phyloP scores from a whole-genome alignment of 2,329 filamentous ascomycete species.

The Trichoderma harzianum region DNA sequence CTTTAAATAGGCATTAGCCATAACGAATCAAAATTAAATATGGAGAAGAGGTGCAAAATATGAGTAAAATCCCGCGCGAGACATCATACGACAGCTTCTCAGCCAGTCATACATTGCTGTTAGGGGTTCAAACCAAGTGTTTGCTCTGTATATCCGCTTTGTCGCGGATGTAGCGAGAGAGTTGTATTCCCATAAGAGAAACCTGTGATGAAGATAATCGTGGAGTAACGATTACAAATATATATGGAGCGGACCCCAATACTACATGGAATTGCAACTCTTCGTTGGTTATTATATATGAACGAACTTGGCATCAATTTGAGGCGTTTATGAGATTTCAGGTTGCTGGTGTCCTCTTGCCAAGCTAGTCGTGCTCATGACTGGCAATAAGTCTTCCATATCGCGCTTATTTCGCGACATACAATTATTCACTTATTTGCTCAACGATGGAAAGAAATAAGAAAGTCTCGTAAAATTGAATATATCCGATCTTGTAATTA shows the following conservation, averaged over 20 bases:
- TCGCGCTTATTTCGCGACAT: no score
- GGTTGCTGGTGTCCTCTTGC: neutral
- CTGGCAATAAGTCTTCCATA: no score
- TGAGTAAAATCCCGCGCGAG: neutral
- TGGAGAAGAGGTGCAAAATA: neutral
- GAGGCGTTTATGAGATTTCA: neutral
- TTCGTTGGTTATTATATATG: neutral
- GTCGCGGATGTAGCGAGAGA: neutral
- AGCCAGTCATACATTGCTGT: neutral
- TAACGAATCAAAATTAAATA: neutral
- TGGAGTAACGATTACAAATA: neutral
- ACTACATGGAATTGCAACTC: neutral
- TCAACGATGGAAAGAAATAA: neutral
- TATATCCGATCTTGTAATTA: no score
- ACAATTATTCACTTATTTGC: no score
- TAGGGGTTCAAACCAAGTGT: neutral
- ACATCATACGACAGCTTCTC: neutral
- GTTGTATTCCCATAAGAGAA: neutral
- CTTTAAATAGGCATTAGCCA: neutral
- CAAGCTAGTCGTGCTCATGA: neutral
- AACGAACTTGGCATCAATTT: neutral
- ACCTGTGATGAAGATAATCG: neutral
- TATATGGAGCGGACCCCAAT: neutral
- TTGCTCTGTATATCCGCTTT: neutral
- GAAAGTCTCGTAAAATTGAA: neutral